A percentile compares a stretch with the other conserved stretches of the same genome.
Evolutionary conservation across 768 basidiomycete species (phyloP).

Genomic region (Botryobasidium botryosum): DNA sequence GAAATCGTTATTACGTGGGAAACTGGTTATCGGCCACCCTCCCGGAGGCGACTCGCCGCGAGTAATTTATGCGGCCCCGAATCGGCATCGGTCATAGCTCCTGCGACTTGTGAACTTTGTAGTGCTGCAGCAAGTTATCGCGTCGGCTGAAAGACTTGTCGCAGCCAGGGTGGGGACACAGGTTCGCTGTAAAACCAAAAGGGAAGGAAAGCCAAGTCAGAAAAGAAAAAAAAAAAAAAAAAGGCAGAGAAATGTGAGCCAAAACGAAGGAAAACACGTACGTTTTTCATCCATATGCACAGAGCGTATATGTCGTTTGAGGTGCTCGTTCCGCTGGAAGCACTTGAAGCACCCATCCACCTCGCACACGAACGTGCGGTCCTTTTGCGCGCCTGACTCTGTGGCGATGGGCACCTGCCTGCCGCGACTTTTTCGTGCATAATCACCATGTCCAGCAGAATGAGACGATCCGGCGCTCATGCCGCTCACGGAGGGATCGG

Average conservation of each 20-base stretch:
- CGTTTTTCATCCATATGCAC: conserved; percentile 91
- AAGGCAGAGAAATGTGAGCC: conserved; percentile 13
- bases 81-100: too few species aligned
- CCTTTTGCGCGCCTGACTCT: too few species aligned
- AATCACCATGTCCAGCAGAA: too few species aligned
- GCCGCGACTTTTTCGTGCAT: too few species aligned
- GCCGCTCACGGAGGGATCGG: too few species aligned
- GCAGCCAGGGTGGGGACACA: conserved; percentile 49
- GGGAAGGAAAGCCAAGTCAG: not conserved
- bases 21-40: too few species aligned
- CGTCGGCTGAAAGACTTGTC: conserved; percentile 61
- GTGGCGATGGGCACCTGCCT: conserved; percentile 2
- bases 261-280: conserved; percentile 26
- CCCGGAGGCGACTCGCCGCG: too few species aligned
- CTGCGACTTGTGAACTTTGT: conserved; percentile 62
- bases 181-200: conserved; percentile 44
- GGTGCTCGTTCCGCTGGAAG: conserved; percentile 75
- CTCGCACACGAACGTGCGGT: conserved; percentile 55
- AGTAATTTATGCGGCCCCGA: too few species aligned
- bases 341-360: conserved; percentile 76
- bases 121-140: conserved; percentile 66
- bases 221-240: not conserved
- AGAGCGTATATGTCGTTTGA: conserved; percentile 75
- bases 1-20: too few species aligned
- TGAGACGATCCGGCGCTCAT: too few species aligned